A percentile compares a stretch with the other conserved stretches of the same genome.
Conservation (phyloP, 495 filamentous ascomycete genomes). For the Massariosphaeria phaeospora region DNA sequence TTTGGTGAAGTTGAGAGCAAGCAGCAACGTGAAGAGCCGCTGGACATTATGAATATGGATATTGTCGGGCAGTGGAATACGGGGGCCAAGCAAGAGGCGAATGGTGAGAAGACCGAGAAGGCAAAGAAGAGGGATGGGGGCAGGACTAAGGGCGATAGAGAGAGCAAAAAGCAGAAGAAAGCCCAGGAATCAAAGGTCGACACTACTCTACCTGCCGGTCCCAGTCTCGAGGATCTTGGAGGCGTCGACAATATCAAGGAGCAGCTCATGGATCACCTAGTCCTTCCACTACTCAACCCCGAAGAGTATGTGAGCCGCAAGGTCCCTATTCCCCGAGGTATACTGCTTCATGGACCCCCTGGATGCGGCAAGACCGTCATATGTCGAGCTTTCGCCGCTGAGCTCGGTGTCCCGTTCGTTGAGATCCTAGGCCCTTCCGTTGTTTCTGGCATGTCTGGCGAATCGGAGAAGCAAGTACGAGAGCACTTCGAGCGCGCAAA, state of each 20-base stretch:
- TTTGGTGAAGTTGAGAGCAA: constrained; percentile 46
- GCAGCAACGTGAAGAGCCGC: constrained; percentile 41
- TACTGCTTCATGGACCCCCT: constrained; percentile 86
- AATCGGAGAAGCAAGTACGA: constrained; percentile 89
- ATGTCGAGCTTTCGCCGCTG: constrained; percentile 82
- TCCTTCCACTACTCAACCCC: constrained; percentile 66
- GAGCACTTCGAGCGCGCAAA: constrained; percentile 89
- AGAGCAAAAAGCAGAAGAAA: constrained; percentile 45
- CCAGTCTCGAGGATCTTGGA: constrained; percentile 76
- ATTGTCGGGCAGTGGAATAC: constrained; percentile 66
- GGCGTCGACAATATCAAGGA: constrained; percentile 76
- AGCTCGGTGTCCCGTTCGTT: constrained; percentile 79
- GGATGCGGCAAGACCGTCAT: constrained; percentile 96
- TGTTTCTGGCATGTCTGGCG: constrained; percentile 91
- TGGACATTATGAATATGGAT: constrained; percentile 70
- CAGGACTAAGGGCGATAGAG: constrained; percentile 64
- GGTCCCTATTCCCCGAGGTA: constrained; percentile 74
- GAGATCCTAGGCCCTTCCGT: constrained; percentile 84
- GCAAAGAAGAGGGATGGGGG: constrained; percentile 33
- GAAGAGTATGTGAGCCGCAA: constrained; percentile 56
- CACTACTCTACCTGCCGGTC: constrained; percentile 65
- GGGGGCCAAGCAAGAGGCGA: constrained; percentile 32
- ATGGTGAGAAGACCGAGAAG: constrained; percentile 23
- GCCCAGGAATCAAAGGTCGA: constrained; percentile 44
- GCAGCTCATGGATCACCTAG: constrained; percentile 72